Evolutionary conservation across 345 rosid genomes (phyloP).

Genomic region (Linum trigynum): DNA sequence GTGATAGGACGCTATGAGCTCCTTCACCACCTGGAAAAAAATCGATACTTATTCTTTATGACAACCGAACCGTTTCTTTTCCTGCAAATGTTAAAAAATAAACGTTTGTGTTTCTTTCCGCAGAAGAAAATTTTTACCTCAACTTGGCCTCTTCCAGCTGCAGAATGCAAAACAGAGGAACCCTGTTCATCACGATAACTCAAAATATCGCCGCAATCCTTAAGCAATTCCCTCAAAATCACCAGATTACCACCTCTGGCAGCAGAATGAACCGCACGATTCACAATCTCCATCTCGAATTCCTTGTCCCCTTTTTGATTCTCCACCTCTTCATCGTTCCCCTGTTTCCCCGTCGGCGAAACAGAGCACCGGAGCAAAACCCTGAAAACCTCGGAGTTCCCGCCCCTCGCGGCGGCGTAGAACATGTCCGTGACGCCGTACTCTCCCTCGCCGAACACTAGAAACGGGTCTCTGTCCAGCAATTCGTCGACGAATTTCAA

Average conservation of each 20-base stretch:
- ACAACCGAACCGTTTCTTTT: neutral
- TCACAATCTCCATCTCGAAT: slow-evolving; percentile 62
- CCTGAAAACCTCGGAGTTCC: slow-evolving; percentile 53
- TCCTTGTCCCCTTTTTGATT: slow-evolving; percentile 26
- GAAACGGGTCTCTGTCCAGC: slow-evolving; percentile 65
- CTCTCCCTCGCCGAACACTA: slow-evolving; percentile 96
- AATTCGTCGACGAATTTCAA: slow-evolving; percentile 51
- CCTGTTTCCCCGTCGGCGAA: slow-evolving; percentile 27
- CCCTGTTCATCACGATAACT: slow-evolving; percentile 53
- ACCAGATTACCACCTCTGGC: slow-evolving; percentile 88
- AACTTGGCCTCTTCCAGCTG: slow-evolving; percentile 74
- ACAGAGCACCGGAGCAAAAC: slow-evolving; percentile 41
- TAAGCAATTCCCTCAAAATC: slow-evolving; percentile 38
- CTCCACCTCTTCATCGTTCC: slow-evolving; percentile 14
- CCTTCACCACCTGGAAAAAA: slow-evolving; percentile 50
- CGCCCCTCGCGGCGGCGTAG: slow-evolving; percentile 76
- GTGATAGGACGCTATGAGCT: slow-evolving; percentile 45
- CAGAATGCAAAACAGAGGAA: slow-evolving; percentile 67
- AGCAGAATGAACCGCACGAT: slow-evolving; percentile 77
- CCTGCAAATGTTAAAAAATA: neutral
- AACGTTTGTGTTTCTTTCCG: neutral
- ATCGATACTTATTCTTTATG: neutral
- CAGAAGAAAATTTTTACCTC: slow-evolving; percentile 34
- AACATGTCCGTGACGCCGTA: slow-evolving; percentile 81
- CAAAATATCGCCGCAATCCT: slow-evolving; percentile 32